Evolutionary conservation across 2,329 filamentous ascomycete species (phyloP).

Genomic region (Hirsutella thompsonii): DNA sequence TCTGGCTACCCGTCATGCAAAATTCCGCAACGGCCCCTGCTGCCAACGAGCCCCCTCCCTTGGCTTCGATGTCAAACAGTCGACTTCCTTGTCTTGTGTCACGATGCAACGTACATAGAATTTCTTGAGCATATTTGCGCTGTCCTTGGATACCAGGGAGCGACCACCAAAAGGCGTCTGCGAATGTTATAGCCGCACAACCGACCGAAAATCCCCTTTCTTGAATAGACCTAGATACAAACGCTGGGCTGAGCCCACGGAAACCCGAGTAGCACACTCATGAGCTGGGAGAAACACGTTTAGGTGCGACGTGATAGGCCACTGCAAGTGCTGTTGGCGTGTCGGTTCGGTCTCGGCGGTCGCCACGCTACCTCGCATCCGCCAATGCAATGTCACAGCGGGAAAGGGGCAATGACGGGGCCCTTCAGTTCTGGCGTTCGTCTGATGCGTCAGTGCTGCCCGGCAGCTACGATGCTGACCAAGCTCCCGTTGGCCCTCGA

Average conservation of each 20-base stretch:
- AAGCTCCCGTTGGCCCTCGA: not conserved
- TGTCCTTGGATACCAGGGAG: not conserved
- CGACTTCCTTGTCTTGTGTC: not conserved
- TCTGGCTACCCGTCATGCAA: constrained; percentile 2
- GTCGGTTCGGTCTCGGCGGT: not conserved
- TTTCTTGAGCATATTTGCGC: not conserved
- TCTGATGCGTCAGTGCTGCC: constrained; percentile 2
- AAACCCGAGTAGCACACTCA: not conserved
- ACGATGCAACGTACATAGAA: not conserved
- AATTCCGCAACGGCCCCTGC: constrained; percentile 1
- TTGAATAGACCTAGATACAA: not conserved
- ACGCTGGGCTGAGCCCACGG: not conserved
- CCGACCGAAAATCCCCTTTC: not conserved
- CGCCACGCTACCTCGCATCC: constrained; percentile 1
- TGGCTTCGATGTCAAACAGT: constrained; percentile 3
- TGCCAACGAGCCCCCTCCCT: constrained; percentile 1
- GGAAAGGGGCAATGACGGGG: not conserved
- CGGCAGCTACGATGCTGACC: not conserved
- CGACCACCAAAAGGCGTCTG: not conserved
- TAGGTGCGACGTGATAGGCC: constrained; percentile 1
- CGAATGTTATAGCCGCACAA: not conserved
- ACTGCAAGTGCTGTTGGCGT: not conserved
- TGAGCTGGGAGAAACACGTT: not conserved
- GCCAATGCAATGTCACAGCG: constrained; percentile 2
- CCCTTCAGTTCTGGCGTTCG: not conserved